Evolutionary conservation across 768 basidiomycete species (phyloP).

Genomic region (Tylopilus sp.): DNA sequence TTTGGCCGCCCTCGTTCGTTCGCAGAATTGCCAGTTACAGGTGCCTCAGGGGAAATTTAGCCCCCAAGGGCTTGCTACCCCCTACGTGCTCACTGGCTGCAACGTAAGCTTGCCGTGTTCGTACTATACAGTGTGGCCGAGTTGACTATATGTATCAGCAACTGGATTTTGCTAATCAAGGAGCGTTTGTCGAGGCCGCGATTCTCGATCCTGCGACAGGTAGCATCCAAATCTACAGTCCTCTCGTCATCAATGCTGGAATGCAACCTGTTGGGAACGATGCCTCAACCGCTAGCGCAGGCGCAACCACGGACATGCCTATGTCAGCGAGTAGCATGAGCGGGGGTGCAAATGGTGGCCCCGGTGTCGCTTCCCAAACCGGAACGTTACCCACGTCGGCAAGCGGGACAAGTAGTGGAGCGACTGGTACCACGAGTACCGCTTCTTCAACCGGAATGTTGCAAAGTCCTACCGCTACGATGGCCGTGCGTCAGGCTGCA

Average conservation of each 20-base stretch:
- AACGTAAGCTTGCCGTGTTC: constrained; percentile 13
- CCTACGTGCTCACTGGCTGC: constrained; percentile 26
- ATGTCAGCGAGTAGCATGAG: not conserved
- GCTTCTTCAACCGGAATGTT: not conserved
- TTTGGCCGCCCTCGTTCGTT: constrained; percentile 10
- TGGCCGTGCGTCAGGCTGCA: constrained; percentile 9
- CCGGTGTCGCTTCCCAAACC: not conserved
- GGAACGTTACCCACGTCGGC: not conserved
- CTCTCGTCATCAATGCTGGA: constrained; percentile 30
- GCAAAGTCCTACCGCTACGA: not conserved
- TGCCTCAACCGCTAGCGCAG: not conserved
- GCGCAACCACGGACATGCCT: not conserved
- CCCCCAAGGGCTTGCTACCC: constrained; percentile 26
- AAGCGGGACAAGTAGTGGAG: not conserved
- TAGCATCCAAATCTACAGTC: constrained; percentile 24
- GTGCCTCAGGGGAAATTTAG: constrained; percentile 22
- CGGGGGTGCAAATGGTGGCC: not conserved
- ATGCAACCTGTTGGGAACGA: constrained; percentile 17
- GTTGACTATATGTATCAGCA: constrained; percentile 12
- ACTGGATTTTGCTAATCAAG: constrained; percentile 26
- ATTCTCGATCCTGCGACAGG: constrained; percentile 30
- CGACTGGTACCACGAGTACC: too few relatives aligned
- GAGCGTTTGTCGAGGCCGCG: constrained; percentile 26
- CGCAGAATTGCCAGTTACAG: constrained; percentile 23
- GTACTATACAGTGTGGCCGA: not conserved